phyloP scores from a whole-genome alignment of 108 stramenopile species.

The Cyclotella kingstonii region DNA sequence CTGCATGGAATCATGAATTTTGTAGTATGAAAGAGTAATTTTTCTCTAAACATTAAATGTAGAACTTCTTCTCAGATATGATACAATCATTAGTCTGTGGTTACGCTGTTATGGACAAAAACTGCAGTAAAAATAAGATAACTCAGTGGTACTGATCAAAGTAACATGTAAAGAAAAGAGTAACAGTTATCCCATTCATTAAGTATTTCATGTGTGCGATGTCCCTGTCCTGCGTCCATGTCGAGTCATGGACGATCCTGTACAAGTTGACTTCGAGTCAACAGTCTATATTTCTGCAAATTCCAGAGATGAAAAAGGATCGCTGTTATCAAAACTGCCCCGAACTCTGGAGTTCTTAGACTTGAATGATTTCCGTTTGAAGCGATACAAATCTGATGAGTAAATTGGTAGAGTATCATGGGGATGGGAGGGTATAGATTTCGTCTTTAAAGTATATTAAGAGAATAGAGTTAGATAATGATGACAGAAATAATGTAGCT shows the following conservation, averaged over 20 bases:
- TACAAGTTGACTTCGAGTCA: neutral
- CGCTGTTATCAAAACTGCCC: constrained; percentile 16
- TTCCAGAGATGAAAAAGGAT: constrained; percentile 21
- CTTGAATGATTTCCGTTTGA: neutral
- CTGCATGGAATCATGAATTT: too few species aligned
- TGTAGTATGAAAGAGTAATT: too few species aligned
- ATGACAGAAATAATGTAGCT: neutral
- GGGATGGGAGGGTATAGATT: constrained; percentile 3
- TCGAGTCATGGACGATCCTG: neutral
- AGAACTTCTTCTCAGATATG: too few species aligned
- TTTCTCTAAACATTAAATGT: too few species aligned
- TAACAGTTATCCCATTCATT: too few species aligned
- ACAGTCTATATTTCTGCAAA: constrained; percentile 33
- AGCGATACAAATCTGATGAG: constrained; percentile 16
- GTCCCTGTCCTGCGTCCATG: neutral
- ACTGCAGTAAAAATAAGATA: too few species aligned
- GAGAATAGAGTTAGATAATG: neutral
- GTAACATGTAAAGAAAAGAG: too few species aligned
- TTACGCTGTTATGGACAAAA: too few species aligned
- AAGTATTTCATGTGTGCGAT: too few species aligned
- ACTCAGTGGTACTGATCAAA: too few species aligned
- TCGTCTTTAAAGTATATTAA: neutral
- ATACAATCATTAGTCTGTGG: too few species aligned
- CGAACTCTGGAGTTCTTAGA: constrained; percentile 1
- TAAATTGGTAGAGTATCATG: constrained; percentile 31